Conservation (phyloP, 2,329 filamentous ascomycete genomes). For the Colletotrichum australisinense region DNA sequence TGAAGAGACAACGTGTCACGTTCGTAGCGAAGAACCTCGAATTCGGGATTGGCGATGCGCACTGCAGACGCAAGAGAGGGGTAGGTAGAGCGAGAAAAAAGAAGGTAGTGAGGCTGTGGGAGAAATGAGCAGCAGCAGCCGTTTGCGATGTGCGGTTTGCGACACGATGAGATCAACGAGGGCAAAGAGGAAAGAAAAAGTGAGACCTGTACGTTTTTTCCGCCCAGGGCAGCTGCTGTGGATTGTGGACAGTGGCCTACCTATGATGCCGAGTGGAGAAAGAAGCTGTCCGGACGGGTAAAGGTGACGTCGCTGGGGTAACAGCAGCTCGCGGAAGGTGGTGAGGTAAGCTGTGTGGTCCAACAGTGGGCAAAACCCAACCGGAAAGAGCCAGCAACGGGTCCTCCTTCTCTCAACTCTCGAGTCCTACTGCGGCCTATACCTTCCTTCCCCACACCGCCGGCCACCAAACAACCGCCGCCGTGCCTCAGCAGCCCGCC, state of each 20-base stretch:
- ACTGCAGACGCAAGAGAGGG: not conserved
- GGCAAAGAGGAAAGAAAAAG: conserved; percentile 7
- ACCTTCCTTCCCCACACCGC: conserved; percentile 6
- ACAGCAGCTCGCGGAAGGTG: conserved; percentile 29
- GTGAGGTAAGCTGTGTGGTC: conserved; percentile 14
- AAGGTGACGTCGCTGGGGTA: conserved; percentile 38
- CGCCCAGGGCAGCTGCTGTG: conserved; percentile 15
- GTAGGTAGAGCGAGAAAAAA: conserved; percentile 9
- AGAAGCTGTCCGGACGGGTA: conserved; percentile 25
- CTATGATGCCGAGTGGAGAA: conserved; percentile 32
- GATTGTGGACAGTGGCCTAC: conserved; percentile 3
- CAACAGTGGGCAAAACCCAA: not conserved
- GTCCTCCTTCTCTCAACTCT: not conserved
- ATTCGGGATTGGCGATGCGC: conserved; percentile 12
- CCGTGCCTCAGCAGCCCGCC: conserved; percentile 15
- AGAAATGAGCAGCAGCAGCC: conserved; percentile 14
- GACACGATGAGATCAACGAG: conserved; percentile 23
- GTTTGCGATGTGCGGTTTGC: conserved; percentile 32
- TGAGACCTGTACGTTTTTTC: conserved; percentile 28
- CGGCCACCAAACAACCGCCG: conserved; percentile 17
- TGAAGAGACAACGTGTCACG: not conserved
- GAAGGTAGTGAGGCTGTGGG: conserved; percentile 1
- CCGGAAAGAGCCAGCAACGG: not conserved
- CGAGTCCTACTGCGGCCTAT: too few relatives aligned
- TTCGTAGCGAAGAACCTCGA: not conserved